Evolutionary conservation across 306 rosid species (phyloP), one percentile per base, ranked within the genome.

Genomic region (Lathyrus sativus): DNA sequence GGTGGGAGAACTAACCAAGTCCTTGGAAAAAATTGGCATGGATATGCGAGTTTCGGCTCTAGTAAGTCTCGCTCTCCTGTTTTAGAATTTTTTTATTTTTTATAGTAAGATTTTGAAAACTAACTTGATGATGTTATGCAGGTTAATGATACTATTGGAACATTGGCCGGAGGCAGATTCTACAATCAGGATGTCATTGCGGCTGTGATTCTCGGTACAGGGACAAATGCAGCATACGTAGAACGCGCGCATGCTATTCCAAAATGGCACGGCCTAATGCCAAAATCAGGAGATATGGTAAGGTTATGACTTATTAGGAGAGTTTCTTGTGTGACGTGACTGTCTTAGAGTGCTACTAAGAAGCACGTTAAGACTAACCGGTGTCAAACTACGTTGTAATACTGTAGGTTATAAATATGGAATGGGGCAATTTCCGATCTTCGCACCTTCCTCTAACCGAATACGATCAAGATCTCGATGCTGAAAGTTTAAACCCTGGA

Each of bases 81-180:
- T 59, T 78, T 39, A 49, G 37, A 39, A 50, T 60, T 73, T 42
- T 7, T 70, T n/a, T 60, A 18, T 42, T 58, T 59, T 66, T 29
- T n/a, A 3, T 17, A 15, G 60, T 56, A 26, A 24, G 58, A 42
- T 57, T 59, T 69, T 63, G 46, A 17, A 71, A 54, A 73, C 41
- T 78, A 73, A 80, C 76, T 31, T 68, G 62, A 60, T 69, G 50
- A 65, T 68, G 57, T 67, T 57, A 65, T 72, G 73, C 85, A 91
- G 97, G 97, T 91, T 53, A 91, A 91, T 84, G 97, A 91, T 74
- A 91, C 97, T 13, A 83, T 91, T 62, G 97, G 97, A 62, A 91
- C 97, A 54, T 79, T 91, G 81, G 97, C 97, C 45, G 97, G 97
- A 61, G 97, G 97, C 64, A 80, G 88, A 79, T 91, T 85, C 84